A percentile compares a stretch with the other conserved stretches of the same genome.
These are phyloP conservation scores for Lactifluus volemus DNA, from an alignment of 768 basidiomycete species.

Conservation along the genomic window DNA sequence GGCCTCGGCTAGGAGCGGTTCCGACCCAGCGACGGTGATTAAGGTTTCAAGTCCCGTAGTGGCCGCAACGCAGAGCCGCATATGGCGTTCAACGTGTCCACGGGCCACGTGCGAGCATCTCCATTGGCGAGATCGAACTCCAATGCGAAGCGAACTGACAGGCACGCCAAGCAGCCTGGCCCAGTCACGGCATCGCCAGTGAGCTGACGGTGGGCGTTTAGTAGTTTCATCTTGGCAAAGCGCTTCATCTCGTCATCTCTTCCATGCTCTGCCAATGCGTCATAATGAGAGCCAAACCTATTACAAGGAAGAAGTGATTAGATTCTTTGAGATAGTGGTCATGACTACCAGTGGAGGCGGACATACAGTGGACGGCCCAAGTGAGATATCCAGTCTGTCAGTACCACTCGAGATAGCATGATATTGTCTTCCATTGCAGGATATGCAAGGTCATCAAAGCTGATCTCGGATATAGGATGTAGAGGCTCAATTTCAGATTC, in stretches of 20 bases:
- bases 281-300: background rate
- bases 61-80: background rate
- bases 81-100: background rate
- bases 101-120: background rate
- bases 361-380: constrained; percentile 3
- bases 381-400: background rate
- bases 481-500: background rate
- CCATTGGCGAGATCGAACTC: background rate
- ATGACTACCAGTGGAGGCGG: too few species aligned
- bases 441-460: background rate
- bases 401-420: background rate
- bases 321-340: background rate
- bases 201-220: background rate
- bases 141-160: background rate
- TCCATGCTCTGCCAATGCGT: background rate
- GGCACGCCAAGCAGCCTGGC: background rate
- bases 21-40: background rate
- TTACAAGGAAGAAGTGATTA: background rate
- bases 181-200: too few species aligned
- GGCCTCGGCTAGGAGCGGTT: background rate
- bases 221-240: background rate
- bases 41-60: background rate
- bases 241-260: background rate
- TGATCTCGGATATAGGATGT: background rate
- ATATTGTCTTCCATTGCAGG: background rate